Base-by-base conservation (phyloP, 495 filamentous ascomycete genomes). In the Evernia prunastri region DNA sequence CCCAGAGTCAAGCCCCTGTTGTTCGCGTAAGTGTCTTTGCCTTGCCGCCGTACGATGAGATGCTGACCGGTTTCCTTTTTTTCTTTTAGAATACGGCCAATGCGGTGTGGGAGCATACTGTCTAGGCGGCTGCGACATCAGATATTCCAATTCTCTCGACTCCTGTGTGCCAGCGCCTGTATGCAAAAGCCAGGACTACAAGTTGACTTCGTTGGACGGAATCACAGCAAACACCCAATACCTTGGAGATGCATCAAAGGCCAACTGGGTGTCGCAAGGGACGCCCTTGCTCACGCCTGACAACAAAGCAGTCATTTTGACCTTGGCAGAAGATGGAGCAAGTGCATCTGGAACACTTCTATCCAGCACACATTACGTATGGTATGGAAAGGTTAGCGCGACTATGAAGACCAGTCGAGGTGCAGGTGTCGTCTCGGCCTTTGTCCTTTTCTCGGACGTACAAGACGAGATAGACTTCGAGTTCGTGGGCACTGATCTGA, bases 401-500 rank as follows among this genome's bases (percentile, higher is more conserved):
- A 88, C 79, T 33, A 78, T 98, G 75, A 96, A 92, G 83, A 92
- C 90, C 10, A 89, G 87, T 63, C 85, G 88, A 69, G 92, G 91
- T 51, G 73, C 77, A 36, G 94, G 94, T 79, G 94, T 97, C 39
- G 91, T 98, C 8, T 91, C 92, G 27, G 94, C 92, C 18, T 98
- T 98, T 74, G 97, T 98, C 73, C 78, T 97, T 67, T 82, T 97
- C 69, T 88, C 87, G 39, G 94, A 97, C 72, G 89, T 94, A 70
- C 96, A 96, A 79, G 94, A 98, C 71, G 94, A 98, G 74, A 96
- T 98, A 71, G 94, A 98, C 75, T 97, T 89, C 72, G 94, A 98
- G 77, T 98, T 86, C 72, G 84, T 98, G 61, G 94, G 94, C 62
- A 81, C 82, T 56, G 89, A 97, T 68, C 75, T 96, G 71, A 70